Base-by-base conservation (phyloP, 495 filamentous ascomycete genomes). In the Friedmanniomyces endolithicus region DNA sequence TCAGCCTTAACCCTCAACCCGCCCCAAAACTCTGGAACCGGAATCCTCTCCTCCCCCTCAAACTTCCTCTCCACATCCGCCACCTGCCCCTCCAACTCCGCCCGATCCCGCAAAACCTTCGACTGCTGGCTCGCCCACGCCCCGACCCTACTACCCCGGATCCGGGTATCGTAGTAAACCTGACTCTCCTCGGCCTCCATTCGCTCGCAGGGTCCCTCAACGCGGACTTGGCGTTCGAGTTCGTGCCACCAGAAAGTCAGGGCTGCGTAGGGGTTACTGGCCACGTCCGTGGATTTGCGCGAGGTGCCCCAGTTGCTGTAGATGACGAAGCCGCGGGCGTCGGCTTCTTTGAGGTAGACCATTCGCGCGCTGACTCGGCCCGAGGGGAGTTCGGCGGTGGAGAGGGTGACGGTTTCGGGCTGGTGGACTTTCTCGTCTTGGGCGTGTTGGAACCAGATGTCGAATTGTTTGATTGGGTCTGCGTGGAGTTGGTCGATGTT, bases 121-220 rank as follows among this genome's bases (percentile, higher is more conserved):
- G 86, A 90, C 78, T 96, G 90, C 73, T 74, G 78, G 70, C 87
- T 94, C 11, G 92, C 88, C 92, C 92, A 97, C 11, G 87, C 92
- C 6, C 92, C 94, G 59, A 97, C 79, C 63, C 87, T 78, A 63
- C 82, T 88, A 2, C 87, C 86, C 24, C 86, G 72, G 41, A 83
- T 83, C 39, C 87, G 69, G 2, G 88, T 92, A 63, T 86, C 84
- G 71, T 80, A 98, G 71, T 98, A 96, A 33, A 83, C 68, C 72
- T 94, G 87, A 56, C 83, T 87, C 72, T 95, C 90, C 57, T 81
- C 83, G 14, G 69, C 62, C 8, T 70, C 74, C 54, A 95, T 60
- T 59, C 87, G 76, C 64, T 85, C 81, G 7, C 81, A 75, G 41
- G 68, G 61, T 1, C 90, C 90, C 68, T 95, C 90, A 1, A 96